These are phyloP conservation scores for Prunus padus DNA, from an alignment of 306 rosid species.

Conservation along the genomic window DNA sequence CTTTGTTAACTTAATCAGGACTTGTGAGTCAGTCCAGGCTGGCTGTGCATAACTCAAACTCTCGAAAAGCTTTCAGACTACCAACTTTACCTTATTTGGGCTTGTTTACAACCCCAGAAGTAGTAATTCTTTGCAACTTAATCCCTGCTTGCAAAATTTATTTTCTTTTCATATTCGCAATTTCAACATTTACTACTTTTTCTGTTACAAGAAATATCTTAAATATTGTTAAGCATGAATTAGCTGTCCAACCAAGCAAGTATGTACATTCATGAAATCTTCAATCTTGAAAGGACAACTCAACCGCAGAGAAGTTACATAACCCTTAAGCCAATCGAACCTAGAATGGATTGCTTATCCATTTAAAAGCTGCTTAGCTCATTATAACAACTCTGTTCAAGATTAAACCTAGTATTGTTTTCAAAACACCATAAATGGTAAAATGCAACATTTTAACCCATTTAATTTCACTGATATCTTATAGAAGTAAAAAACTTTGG, in stretches of 20 bases:
- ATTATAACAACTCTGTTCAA: neutral
- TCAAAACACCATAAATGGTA: neutral
- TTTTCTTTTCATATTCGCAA: neutral
- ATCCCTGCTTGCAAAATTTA: neutral
- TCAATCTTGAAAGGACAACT: neutral
- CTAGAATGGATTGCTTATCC: neutral
- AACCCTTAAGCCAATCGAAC: neutral
- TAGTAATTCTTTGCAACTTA: neutral
- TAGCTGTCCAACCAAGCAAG: neutral
- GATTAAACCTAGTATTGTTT: neutral
- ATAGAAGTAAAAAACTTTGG: neutral
- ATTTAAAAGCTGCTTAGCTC: neutral
- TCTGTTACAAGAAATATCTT: neutral
- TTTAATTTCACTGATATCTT: neutral
- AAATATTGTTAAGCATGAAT: neutral
- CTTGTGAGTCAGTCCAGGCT: neutral
- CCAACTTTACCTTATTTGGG: neutral
- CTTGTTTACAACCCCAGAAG: neutral
- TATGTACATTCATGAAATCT: too few relatives aligned
- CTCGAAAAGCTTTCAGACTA: neutral
- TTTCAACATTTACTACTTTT: neutral
- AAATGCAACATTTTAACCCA: constrained; percentile 1
- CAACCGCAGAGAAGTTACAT: neutral
- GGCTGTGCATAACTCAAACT: neutral
- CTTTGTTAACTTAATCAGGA: neutral